A percentile compares a stretch with the other conserved stretches of the same genome.
These are phyloP conservation scores for Colletotrichum sansevieriae DNA, from an alignment of 2,329 filamentous ascomycete genomes.

Conservation along the genomic window DNA sequence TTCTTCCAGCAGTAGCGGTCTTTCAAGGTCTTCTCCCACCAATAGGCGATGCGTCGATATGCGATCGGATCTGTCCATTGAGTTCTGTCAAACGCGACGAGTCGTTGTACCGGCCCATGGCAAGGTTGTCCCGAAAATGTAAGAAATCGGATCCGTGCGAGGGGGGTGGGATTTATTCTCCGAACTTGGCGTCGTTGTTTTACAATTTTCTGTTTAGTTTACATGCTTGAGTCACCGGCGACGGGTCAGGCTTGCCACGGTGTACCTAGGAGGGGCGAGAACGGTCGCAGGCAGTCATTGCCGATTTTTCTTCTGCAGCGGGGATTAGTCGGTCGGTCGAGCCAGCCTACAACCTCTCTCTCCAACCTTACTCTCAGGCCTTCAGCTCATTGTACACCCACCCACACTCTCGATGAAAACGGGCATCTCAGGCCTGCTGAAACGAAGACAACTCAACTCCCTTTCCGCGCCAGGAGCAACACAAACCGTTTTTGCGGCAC, in stretches of 20 bases:
- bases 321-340: not conserved
- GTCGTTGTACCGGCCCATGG: conserved; percentile 1
- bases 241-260: not conserved
- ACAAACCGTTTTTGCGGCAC: not conserved
- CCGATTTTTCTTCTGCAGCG: conserved; percentile 13
- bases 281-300: conserved; percentile 4
- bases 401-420: not conserved
- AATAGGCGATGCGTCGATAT: too few relatives aligned
- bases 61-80: not conserved
- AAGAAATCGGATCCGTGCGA: conserved; percentile 13
- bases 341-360: conserved; percentile 49
- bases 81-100: conserved; percentile 5
- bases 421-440: not conserved
- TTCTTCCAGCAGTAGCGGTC: not conserved
- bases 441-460: too few relatives aligned
- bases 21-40: too few relatives aligned
- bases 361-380: not conserved
- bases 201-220: too few relatives aligned
- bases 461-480: too few relatives aligned
- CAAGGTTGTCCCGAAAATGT: not conserved
- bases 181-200: not conserved
- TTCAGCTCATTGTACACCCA: not conserved
- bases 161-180: not conserved
- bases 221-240: conserved; percentile 6
- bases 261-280: not conserved